Percentiles rank a stretch among this genome's conserved stretches.
Evolutionary conservation across 73 alveolate species (phyloP).

Genomic region (Paramecium caudatum): DNA sequence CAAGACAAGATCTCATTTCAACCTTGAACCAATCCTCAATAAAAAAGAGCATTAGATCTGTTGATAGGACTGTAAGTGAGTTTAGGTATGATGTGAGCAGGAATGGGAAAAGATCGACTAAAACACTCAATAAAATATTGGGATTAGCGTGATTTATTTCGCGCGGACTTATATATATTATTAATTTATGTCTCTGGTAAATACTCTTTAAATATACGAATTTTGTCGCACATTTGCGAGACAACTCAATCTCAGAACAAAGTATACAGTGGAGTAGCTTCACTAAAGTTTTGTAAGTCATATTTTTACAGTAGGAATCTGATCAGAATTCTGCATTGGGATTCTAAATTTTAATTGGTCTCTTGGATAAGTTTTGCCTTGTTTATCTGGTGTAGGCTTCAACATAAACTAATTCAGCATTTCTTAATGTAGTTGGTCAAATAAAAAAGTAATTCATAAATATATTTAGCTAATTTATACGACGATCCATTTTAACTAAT

Average conservation of each 20-base stretch:
- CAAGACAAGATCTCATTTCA: conserved; percentile 14
- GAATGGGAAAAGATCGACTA: conserved; percentile 18
- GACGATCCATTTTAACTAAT: conserved; percentile 33
- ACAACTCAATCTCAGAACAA: background rate
- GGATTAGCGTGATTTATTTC: conserved; percentile 1
- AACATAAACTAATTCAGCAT: conserved; percentile 55
- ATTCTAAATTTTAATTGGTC: conserved; percentile 14
- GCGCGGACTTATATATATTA: too few species aligned
- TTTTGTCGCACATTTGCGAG: conserved; percentile 22
- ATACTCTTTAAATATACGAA: conserved; percentile 57
- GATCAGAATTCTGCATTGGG: conserved; percentile 21
- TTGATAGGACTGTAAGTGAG: conserved; percentile 27
- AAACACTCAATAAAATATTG: conserved; percentile 8
- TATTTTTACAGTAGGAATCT: background rate
- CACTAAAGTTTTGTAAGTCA: conserved; percentile 16
- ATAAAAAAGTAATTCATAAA: conserved; percentile 4
- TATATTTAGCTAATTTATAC: conserved; percentile 36
- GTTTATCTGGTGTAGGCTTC: conserved; percentile 19
- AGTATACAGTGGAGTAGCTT: conserved; percentile 29
- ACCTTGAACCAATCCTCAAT: background rate
- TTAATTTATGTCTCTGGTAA: conserved; percentile 36
- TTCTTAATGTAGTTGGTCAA: conserved; percentile 47
- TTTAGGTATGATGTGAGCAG: conserved; percentile 25
- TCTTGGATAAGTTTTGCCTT: conserved; percentile 51
- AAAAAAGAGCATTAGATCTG: background rate